These are phyloP conservation scores for Macroventuria anomochaeta DNA, from an alignment of 2,329 filamentous ascomycete genomes.

Conservation along the genomic window DNA sequence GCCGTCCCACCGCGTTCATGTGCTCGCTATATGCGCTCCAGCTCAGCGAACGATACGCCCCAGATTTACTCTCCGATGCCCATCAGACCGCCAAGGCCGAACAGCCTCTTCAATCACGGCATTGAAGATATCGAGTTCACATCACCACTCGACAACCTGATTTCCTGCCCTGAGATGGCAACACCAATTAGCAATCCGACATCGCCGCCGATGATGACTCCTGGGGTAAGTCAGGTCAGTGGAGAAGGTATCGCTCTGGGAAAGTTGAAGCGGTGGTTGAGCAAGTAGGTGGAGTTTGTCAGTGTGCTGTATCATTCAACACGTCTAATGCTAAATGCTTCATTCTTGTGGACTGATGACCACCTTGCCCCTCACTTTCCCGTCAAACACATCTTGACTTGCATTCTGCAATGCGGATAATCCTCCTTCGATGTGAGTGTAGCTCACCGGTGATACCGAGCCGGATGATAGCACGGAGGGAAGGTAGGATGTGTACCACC, in stretches of 20 bases:
- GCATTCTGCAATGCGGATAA: background rate
- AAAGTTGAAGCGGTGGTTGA: background rate
- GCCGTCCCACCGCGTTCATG: too few relatives aligned
- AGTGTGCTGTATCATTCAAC: background rate
- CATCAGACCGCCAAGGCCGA: background rate
- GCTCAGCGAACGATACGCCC: background rate
- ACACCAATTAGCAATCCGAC: background rate
- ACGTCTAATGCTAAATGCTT: background rate
- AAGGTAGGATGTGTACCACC: background rate
- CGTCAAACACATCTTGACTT: background rate
- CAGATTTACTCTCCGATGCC: background rate
- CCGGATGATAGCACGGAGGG: background rate
- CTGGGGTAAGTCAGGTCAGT: background rate
- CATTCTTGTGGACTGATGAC: background rate
- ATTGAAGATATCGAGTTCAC: slow-evolving; percentile 7
- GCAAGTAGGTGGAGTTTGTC: background rate
- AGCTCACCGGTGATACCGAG: background rate
- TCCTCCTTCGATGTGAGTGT: background rate
- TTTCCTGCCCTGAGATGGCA: background rate
- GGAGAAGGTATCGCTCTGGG: background rate
- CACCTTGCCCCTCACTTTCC: background rate
- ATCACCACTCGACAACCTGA: background rate
- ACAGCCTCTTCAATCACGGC: background rate
- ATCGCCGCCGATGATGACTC: background rate
- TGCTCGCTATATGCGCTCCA: background rate